phyloP scores from a whole-genome alignment of 768 basidiomycete genomes.

The Boletus subparvulus region DNA sequence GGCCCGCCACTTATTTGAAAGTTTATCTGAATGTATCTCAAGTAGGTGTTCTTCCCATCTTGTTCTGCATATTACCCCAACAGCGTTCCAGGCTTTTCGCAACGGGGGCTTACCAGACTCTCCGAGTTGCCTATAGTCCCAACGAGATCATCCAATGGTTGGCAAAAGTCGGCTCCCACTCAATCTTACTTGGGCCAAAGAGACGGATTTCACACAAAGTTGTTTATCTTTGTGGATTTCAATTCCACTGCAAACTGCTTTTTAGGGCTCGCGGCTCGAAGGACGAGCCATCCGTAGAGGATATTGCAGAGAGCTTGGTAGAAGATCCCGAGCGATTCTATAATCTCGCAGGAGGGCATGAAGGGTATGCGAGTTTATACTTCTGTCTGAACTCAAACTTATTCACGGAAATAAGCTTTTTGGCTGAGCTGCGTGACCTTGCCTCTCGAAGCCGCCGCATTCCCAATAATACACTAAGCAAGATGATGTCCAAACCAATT shows the following conservation, averaged over 20 bases:
- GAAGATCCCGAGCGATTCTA: conserved; percentile 67
- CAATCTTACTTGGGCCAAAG: conserved; percentile 66
- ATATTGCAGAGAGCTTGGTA: conserved; percentile 66
- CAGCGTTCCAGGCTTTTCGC: conserved; percentile 49
- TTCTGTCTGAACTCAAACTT: background rate
- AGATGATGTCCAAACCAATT: conserved; percentile 68
- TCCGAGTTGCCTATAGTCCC: too few relatives aligned
- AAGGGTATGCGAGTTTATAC: conserved; percentile 46
- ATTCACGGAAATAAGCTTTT: conserved; percentile 49
- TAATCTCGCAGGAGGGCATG: conserved; percentile 58
- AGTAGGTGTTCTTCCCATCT: conserved; percentile 40
- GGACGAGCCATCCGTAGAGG: conserved; percentile 78
- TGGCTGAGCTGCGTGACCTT: conserved; percentile 76
- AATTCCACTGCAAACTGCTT: conserved; percentile 77
- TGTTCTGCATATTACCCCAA: background rate
- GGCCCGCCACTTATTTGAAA: conserved; percentile 63
- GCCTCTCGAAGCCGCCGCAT: conserved; percentile 60
- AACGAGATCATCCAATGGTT: background rate
- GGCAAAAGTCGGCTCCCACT: conserved; percentile 47
- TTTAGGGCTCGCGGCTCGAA: conserved; percentile 81
- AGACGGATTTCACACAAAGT: conserved; percentile 66
- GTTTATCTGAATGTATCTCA: conserved; percentile 55
- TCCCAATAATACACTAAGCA: conserved; percentile 45
- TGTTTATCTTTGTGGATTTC: conserved; percentile 88
- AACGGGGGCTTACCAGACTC: conserved; percentile 32